Evolutionary conservation across 2,329 filamentous ascomycete genomes (phyloP).

Genomic region (Aureobasidium sp.): DNA sequence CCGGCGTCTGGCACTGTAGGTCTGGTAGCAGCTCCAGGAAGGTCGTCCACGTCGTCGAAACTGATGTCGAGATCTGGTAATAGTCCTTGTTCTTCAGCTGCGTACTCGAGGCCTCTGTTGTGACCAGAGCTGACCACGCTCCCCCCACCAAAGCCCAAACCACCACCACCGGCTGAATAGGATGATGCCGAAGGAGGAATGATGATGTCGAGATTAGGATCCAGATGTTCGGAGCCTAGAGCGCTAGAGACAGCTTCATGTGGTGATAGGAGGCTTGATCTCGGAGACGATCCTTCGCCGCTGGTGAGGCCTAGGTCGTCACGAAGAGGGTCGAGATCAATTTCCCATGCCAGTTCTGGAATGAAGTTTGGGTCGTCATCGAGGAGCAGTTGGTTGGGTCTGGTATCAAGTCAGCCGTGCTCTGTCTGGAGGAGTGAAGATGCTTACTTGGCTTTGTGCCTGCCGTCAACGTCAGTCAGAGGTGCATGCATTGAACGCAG

Average conservation of each 20-base stretch:
- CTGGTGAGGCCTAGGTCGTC: slow-evolving; percentile 45
- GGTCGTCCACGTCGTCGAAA: slow-evolving; percentile 55
- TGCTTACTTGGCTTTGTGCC: slow-evolving; percentile 59
- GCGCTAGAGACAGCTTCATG: slow-evolving; percentile 28
- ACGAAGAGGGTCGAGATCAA: slow-evolving; percentile 45
- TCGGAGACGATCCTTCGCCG: slow-evolving; percentile 29
- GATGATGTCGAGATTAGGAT: slow-evolving; percentile 31
- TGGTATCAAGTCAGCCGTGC: slow-evolving; percentile 33
- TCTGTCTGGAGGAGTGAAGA: background rate
- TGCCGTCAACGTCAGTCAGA: slow-evolving; percentile 62
- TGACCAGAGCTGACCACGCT: background rate
- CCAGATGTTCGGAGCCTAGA: slow-evolving; percentile 22
- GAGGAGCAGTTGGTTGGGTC: slow-evolving; percentile 68
- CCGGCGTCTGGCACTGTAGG: background rate
- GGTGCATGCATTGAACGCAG: slow-evolving; percentile 51
- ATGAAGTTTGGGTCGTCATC: slow-evolving; percentile 78
- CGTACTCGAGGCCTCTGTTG: background rate
- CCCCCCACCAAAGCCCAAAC: background rate
- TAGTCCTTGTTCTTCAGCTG: slow-evolving; percentile 21
- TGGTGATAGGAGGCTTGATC: slow-evolving; percentile 33
- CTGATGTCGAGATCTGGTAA: slow-evolving; percentile 43
- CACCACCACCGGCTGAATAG: slow-evolving; percentile 19
- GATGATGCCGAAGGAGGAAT: slow-evolving; percentile 35
- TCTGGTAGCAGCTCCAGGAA: slow-evolving; percentile 37
- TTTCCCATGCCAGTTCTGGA: slow-evolving; percentile 54